Evolutionary conservation across 1,139 yeast genomes (phyloP).

Genomic region (Lodderomyces parapsilosis): DNA sequence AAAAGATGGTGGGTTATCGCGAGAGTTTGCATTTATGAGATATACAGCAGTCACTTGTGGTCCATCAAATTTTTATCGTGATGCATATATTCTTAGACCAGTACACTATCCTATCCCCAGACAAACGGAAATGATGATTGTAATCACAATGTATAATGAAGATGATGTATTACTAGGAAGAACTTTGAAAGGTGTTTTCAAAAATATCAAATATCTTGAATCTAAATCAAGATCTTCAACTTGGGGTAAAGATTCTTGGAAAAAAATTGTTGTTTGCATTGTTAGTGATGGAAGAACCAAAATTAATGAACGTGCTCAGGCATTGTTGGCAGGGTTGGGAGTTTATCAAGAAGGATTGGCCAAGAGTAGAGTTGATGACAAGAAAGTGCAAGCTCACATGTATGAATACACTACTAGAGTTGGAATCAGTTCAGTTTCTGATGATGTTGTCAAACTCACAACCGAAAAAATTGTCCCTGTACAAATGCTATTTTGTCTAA

Average conservation of each 20-base stretch:
- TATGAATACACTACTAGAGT: slow-evolving; percentile 51
- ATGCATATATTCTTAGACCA: slow-evolving; percentile 46
- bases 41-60: slow-evolving; percentile 53
- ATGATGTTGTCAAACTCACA: slow-evolving; percentile 46
- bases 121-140: slow-evolving; percentile 48
- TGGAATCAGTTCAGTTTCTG: slow-evolving; percentile 42
- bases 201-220: slow-evolving; percentile 47
- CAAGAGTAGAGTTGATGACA: slow-evolving; percentile 46
- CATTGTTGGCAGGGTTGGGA: slow-evolving; percentile 47
- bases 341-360: slow-evolving; percentile 52
- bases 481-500: slow-evolving; percentile 46
- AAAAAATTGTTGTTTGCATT: slow-evolving; percentile 47
- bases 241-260: slow-evolving; percentile 54
- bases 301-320: slow-evolving; percentile 49
- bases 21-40: slow-evolving; percentile 51
- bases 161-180: slow-evolving; percentile 47
- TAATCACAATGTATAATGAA: slow-evolving; percentile 50
- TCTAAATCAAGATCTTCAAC: slow-evolving; percentile 40
- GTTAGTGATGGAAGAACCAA: slow-evolving; percentile 51
- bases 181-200: slow-evolving; percentile 48
- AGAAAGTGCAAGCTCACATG: slow-evolving; percentile 46
- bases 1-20: slow-evolving; percentile 42
- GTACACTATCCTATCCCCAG: slow-evolving; percentile 47
- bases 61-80: slow-evolving; percentile 46
- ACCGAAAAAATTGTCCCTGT: slow-evolving; percentile 51